Conservation (phyloP, 2,329 filamentous ascomycete species). For the Xylaria digitata region DNA sequence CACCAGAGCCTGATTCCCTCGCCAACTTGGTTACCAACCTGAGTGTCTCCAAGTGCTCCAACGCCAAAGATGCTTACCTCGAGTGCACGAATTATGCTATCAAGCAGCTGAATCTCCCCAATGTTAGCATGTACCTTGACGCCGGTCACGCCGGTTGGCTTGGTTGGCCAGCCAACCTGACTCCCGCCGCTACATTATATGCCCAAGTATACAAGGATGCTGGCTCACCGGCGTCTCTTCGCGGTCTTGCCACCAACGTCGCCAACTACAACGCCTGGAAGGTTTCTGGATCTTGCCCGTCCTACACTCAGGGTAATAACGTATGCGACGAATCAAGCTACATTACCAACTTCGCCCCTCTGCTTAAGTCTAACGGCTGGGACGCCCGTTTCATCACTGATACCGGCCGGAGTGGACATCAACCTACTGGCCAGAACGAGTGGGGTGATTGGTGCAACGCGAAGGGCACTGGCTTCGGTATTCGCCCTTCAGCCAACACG, state of each 20-base stretch:
- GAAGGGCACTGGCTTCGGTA: slow-evolving; percentile 66
- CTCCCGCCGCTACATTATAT: slow-evolving; percentile 60
- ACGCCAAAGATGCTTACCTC: slow-evolving; percentile 61
- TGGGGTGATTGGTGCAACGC: slow-evolving; percentile 74
- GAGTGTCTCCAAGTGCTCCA: slow-evolving; percentile 61
- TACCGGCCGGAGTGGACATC: slow-evolving; percentile 53
- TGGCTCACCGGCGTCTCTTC: slow-evolving; percentile 61
- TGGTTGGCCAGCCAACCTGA: slow-evolving; percentile 66
- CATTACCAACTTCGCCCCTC: slow-evolving; percentile 71
- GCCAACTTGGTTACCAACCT: slow-evolving; percentile 69
- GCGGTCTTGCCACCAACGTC: slow-evolving; percentile 69
- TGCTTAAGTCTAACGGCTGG: slow-evolving; percentile 63
- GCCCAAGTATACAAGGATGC: slow-evolving; percentile 62
- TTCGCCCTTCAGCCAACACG: slow-evolving; percentile 64
- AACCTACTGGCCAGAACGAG: slow-evolving; percentile 63
- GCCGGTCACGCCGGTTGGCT: slow-evolving; percentile 70
- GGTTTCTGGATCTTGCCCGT: slow-evolving; percentile 54
- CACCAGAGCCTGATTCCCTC: slow-evolving; percentile 66
- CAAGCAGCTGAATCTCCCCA: slow-evolving; percentile 63
- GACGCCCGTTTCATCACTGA: slow-evolving; percentile 53
- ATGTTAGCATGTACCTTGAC: slow-evolving; percentile 69
- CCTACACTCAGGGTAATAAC: slow-evolving; percentile 57
- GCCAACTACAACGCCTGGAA: slow-evolving; percentile 67
- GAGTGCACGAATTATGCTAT: slow-evolving; percentile 64
- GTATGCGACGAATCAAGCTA: slow-evolving; percentile 68